phyloP scores from a whole-genome alignment of 2,329 filamentous ascomycete species.

The Leptographium flavum region DNA sequence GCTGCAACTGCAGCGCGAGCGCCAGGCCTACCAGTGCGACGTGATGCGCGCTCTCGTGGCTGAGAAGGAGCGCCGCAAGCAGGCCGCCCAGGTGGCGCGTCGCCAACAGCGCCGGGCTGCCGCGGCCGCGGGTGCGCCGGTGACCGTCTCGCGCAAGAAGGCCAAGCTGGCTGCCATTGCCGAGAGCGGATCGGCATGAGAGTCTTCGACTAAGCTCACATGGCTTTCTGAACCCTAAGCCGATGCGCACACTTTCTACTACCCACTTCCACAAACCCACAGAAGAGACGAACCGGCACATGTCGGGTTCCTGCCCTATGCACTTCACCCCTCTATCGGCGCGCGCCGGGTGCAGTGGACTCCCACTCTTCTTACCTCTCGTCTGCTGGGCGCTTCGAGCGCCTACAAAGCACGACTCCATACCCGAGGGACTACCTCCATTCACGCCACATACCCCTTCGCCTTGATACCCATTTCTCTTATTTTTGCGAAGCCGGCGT shows the following conservation, averaged over 20 bases:
- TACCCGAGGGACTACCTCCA: neutral
- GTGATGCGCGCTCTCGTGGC: slow-evolving; percentile 32
- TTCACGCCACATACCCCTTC: neutral
- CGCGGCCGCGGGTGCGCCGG: neutral
- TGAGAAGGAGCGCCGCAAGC: slow-evolving; percentile 41
- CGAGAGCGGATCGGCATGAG: slow-evolving; percentile 23
- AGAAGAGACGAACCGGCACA: neutral
- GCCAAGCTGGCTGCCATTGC: slow-evolving; percentile 39
- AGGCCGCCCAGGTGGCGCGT: slow-evolving; percentile 19
- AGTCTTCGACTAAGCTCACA: too few relatives aligned
- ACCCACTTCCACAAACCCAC: neutral
- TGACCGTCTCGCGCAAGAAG: slow-evolving; percentile 22
- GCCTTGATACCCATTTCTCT: slow-evolving; percentile 1
- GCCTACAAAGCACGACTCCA: neutral
- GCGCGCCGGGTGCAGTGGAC: neutral
- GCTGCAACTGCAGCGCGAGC: slow-evolving; percentile 34
- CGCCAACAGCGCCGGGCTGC: slow-evolving; percentile 16
- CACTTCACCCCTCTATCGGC: neutral
- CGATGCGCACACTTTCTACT: too few relatives aligned
- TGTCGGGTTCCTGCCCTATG: neutral
- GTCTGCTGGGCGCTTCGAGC: too few relatives aligned
- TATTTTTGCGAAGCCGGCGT: neutral
- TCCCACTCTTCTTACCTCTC: too few relatives aligned
- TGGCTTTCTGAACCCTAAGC: too few relatives aligned
- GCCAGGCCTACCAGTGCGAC: slow-evolving; percentile 36